Base-by-base conservation (phyloP, 2,329 filamentous ascomycete species). In the Ophiocordyceps camponoti-saundersi region DNA sequence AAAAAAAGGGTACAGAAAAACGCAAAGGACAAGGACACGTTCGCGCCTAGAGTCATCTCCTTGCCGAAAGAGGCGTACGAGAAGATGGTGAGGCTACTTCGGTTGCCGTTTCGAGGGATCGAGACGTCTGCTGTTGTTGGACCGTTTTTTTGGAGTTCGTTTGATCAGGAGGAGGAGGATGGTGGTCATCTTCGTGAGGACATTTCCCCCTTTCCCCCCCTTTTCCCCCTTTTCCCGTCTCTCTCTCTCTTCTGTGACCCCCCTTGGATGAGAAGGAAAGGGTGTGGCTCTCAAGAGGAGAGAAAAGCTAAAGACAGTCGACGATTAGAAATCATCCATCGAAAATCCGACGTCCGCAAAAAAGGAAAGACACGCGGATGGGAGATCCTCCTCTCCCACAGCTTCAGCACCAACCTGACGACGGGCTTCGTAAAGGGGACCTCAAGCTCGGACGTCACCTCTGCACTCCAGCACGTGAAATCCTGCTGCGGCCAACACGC, bases 311-410 rank as follows among this genome's bases (percentile, higher is more conserved):
- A n/a, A n/a, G n/a, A n/a, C n/a, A n/a, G n/a, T n/a, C 34, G 13
- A 36, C 12, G 13, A 20, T 29, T 26, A 75, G 71, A 80, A 55
- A 73, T 80, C 53, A 69, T 80, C 49, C 77, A 76, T 56, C 72
- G 77, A 53, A 80, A 80, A 59, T 78, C 73, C n/a, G 77, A 80
- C 55, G 77, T 80, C 32, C 72, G 74, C 45, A 80, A 80, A 57
- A 79, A 75, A 61, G 76, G 75, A 50, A 69, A 67, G 55, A 80
- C 77, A 16, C 71, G 77, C 47, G 77, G 77, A 42, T 80, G 75
- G 75, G 77, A 80, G 61, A 65, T 79, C 47, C 77, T 77, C 65
- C 68, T 80, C 36, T 77, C 74, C 3, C 67, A 80, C 59, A 69
- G 67, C 44, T 71, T 79, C 60, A 63, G 59, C 13, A 71, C 69